Evolutionary conservation across 2,329 filamentous ascomycete genomes (phyloP).

Genomic region (Laburnicola sp.): DNA sequence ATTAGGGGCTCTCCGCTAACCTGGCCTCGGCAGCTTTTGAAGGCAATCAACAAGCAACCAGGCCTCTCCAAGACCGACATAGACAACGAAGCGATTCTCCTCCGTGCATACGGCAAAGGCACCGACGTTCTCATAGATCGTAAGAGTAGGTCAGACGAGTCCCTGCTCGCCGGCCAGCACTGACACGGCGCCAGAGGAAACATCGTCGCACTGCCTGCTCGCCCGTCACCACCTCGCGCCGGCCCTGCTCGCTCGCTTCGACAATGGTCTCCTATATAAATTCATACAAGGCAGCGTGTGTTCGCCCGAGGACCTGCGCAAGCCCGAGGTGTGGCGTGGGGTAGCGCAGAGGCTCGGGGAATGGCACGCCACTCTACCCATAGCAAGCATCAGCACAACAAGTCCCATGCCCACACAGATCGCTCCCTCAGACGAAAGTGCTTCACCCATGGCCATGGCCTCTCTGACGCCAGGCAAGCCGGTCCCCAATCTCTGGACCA

Average conservation of each 20-base stretch:
- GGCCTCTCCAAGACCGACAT: constrained; percentile 75
- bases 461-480: constrained; percentile 65
- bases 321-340: constrained; percentile 74
- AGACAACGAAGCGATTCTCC: constrained; percentile 81
- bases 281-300: constrained; percentile 83
- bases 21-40: constrained; percentile 58
- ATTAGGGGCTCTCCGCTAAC: constrained; percentile 11
- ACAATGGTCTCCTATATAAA: constrained; percentile 93
- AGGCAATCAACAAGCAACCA: constrained; percentile 70
- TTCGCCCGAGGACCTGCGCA: constrained; percentile 76
- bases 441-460: constrained; percentile 42
- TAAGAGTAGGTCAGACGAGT: constrained; percentile 65
- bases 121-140: constrained; percentile 96
- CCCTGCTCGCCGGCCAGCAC: constrained; percentile 5
- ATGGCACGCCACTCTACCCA: constrained; percentile 80
- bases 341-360: constrained; percentile 83
- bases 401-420: constrained; percentile 39
- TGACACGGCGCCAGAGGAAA: constrained; percentile 56
- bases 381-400: constrained; percentile 53
- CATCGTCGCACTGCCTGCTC: constrained; percentile 77
- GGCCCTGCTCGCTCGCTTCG: constrained; percentile 83
- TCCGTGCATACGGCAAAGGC: constrained; percentile 91
- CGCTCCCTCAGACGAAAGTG: constrained; percentile 38
- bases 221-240: constrained; percentile 83
- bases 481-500: constrained; percentile 88